Evolutionary conservation across 2,329 filamentous ascomycete species (phyloP).

Genomic region (Ophiostoma quercus): DNA sequence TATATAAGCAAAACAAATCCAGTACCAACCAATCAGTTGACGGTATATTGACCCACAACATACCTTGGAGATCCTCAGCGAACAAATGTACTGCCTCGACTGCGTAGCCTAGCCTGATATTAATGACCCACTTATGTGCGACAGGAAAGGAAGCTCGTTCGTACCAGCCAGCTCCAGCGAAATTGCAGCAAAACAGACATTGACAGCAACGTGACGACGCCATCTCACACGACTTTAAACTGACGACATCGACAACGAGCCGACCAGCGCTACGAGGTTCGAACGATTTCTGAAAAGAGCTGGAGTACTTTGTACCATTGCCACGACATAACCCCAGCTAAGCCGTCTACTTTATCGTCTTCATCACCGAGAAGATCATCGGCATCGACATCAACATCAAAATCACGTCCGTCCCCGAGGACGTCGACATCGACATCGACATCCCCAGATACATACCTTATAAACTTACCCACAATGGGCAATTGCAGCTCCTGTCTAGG

Average conservation of each 20-base stretch:
- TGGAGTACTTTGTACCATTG: background rate
- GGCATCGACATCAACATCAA: background rate
- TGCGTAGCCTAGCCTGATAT: background rate
- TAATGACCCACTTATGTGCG: background rate
- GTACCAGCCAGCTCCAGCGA: background rate
- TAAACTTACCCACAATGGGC: conserved; percentile 43
- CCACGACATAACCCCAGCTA: background rate
- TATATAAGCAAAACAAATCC: background rate
- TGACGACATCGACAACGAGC: background rate
- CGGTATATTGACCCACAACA: background rate
- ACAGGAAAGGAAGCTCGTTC: background rate
- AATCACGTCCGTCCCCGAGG: too few species aligned
- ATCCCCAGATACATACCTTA: background rate
- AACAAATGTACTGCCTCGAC: background rate
- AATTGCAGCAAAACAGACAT: conserved; percentile 2
- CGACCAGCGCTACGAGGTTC: background rate
- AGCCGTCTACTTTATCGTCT: background rate
- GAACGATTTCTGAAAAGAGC: background rate
- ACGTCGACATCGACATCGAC: background rate
- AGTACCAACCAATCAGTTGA: background rate
- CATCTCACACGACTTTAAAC: background rate
- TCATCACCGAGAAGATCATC: background rate
- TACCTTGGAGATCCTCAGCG: background rate
- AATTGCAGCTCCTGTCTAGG: conserved; percentile 58
- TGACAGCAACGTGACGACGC: background rate